Conservation (phyloP, 345 rosid genomes). For the Carallia brachiata region DNA sequence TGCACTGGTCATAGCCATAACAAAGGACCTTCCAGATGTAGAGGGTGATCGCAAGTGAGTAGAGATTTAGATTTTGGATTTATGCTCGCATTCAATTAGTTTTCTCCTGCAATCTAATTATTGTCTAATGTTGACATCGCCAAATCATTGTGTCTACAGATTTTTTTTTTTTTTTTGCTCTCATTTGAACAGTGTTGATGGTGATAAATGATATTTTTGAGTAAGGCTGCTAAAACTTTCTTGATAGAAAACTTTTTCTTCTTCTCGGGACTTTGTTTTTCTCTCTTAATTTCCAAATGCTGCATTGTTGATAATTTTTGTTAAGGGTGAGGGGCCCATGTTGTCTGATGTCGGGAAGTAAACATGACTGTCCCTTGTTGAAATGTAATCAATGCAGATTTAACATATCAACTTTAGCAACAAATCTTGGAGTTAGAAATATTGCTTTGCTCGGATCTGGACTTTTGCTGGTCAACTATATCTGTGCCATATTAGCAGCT, state of each 20-base stretch:
- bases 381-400: slow-evolving; percentile 41
- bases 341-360: background rate
- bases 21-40: slow-evolving; percentile 93
- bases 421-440: slow-evolving; percentile 92
- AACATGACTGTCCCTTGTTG: background rate
- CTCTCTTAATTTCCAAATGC: background rate
- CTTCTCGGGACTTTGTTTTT: background rate
- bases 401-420: slow-evolving; percentile 88
- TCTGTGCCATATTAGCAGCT: slow-evolving; percentile 69
- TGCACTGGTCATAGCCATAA: slow-evolving; percentile 90
- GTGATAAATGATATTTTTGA: background rate
- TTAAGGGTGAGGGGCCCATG: background rate
- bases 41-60: slow-evolving; percentile 98
- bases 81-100: background rate
- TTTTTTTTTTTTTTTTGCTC: background rate
- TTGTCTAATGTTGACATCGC: background rate
- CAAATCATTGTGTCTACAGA: background rate
- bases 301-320: background rate
- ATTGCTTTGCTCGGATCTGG: slow-evolving; percentile 88
- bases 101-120: background rate
- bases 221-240: slow-evolving; percentile 2
- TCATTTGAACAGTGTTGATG: background rate
- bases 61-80: background rate
- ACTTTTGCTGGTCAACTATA: slow-evolving; percentile 74
- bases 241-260: background rate